A percentile compares a stretch with the other conserved stretches of the same genome.
phyloP scores from a whole-genome alignment of 257 asterid species.

The Solanum neorickii region DNA sequence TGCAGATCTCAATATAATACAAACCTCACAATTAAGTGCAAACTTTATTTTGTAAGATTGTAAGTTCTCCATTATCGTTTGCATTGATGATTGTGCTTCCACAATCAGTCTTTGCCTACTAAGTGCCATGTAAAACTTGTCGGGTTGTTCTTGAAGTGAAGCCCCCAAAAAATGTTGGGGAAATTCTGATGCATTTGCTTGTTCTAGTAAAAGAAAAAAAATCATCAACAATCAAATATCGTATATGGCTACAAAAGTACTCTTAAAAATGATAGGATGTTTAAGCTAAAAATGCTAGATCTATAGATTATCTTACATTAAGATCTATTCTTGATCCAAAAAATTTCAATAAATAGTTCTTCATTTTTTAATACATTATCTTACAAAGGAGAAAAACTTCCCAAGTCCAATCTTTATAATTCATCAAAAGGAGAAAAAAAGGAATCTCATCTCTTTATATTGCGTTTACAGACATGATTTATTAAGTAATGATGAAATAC shows the following conservation, averaged over 20 bases:
- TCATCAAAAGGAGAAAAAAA: too few species aligned
- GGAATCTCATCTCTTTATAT: too few species aligned
- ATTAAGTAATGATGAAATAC: too few species aligned
- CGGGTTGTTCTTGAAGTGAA: conserved; percentile 76
- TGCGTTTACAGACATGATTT: too few species aligned
- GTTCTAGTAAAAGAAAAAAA: conserved; percentile 25
- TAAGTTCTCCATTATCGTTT: conserved; percentile 83
- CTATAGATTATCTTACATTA: too few species aligned
- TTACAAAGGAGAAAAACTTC: too few species aligned
- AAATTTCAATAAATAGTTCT: too few species aligned
- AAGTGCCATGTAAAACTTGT: conserved; percentile 54
- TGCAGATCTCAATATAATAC: background rate
- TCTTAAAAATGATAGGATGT: background rate
- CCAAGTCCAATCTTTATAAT: background rate
- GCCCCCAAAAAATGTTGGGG: conserved; percentile 84
- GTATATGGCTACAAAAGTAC: background rate
- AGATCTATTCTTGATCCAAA: background rate
- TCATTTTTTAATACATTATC: too few species aligned
- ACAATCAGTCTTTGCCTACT: conserved; percentile 71
- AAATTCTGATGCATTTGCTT: conserved; percentile 35
- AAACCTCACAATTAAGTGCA: background rate
- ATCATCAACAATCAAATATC: background rate
- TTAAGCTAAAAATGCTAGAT: background rate
- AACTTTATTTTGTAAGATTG: conserved; percentile 9
- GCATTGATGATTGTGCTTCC: conserved; percentile 69